These are phyloP conservation scores for Suillus plorans DNA, from an alignment of 768 basidiomycete species.

Conservation along the genomic window DNA sequence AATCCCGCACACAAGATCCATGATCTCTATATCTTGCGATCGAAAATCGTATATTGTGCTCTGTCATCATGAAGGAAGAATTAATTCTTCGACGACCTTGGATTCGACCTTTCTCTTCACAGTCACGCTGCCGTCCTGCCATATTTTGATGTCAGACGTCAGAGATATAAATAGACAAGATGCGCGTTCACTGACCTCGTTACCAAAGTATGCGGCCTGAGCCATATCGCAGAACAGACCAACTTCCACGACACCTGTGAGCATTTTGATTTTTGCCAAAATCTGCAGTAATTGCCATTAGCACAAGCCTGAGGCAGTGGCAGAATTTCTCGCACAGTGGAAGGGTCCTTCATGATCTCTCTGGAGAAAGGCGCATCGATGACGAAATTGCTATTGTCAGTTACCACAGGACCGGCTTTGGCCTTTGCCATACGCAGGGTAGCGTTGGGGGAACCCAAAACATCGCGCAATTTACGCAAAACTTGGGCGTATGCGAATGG, in stretches of 20 bases:
- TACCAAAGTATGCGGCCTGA: constrained; percentile 95
- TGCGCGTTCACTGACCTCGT: constrained; percentile 48
- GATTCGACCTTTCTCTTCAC: constrained; percentile 42
- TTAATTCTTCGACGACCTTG: constrained; percentile 22
- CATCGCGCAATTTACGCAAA: constrained; percentile 62
- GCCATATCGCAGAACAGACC: constrained; percentile 95
- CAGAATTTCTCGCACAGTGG: constrained; percentile 41
- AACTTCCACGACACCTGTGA: constrained; percentile 98
- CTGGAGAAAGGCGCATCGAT: constrained; percentile 92
- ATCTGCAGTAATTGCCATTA: constrained; percentile 46
- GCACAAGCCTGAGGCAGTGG: no score
- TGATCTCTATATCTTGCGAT: neutral
- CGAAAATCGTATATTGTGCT: neutral
- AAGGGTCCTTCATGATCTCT: constrained; percentile 66
- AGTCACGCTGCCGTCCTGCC: constrained; percentile 69
- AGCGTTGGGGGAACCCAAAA: constrained; percentile 66
- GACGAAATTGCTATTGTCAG: constrained; percentile 96
- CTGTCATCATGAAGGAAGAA: constrained; percentile 1
- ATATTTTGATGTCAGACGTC: neutral
- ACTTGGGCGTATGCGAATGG: constrained; percentile 95
- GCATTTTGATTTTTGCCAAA: constrained; percentile 80
- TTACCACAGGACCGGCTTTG: constrained; percentile 94
- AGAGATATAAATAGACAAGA: neutral
- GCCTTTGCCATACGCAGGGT: constrained; percentile 90
- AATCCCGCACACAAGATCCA: neutral